Percentiles rank a stretch among this genome's conserved stretches.
phyloP scores from a whole-genome alignment of 176 grass and related monocot genomes.

The Carex parvula region DNA sequence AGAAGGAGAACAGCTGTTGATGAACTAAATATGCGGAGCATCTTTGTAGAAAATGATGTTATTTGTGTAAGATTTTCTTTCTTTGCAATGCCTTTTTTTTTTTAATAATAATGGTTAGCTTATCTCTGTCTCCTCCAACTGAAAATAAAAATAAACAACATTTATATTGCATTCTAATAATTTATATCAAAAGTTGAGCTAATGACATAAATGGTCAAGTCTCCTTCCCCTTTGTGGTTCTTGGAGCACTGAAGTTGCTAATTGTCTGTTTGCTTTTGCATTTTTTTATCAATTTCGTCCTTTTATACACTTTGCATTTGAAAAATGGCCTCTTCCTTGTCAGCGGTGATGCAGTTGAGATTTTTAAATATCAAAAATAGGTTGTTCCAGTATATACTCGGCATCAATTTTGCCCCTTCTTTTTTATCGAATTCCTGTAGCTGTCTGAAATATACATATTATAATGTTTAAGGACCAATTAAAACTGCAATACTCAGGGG shows the following conservation, averaged over 20 bases:
- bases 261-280: neutral
- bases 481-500: neutral
- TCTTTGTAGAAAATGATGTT: slow-evolving; percentile 98
- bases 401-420: neutral
- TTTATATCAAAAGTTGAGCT: neutral
- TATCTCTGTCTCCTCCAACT: neutral
- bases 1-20: slow-evolving; percentile 95
- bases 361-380: neutral
- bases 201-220: neutral
- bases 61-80: slow-evolving; percentile 69
- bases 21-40: slow-evolving; percentile 91
- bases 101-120: neutral
- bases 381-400: neutral
- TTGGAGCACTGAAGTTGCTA: neutral
- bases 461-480: neutral
- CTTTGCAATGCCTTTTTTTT: slow-evolving; percentile 1
- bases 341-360: neutral
- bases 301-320: neutral
- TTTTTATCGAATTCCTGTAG: neutral
- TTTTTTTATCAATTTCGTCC: neutral
- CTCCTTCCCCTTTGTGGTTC: neutral
- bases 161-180: neutral
- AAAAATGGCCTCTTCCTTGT: neutral
- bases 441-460: neutral
- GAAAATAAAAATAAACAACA: neutral